Evolutionary conservation across 2,329 filamentous ascomycete species (phyloP).

Genomic region (Neonectria hederae): DNA sequence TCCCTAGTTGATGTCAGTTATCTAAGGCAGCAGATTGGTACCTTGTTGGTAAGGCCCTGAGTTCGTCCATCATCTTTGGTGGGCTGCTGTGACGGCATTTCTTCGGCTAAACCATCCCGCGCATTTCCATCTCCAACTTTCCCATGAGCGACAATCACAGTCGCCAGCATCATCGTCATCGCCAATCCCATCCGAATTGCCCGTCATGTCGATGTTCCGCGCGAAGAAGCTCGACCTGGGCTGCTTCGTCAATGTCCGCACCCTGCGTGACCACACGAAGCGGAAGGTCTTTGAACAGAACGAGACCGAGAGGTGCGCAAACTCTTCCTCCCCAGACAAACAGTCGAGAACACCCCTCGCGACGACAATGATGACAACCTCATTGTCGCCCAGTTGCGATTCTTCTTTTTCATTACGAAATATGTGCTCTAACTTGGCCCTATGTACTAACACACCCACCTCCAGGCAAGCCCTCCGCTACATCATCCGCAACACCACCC

Average conservation of each 20-base stretch:
- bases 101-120: slow-evolving; percentile 25
- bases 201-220: slow-evolving; percentile 83
- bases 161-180: slow-evolving; percentile 28
- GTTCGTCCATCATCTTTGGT: not conserved
- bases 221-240: slow-evolving; percentile 90
- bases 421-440: not conserved
- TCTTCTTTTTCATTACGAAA: too few species aligned
- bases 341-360: not conserved
- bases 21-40: too few species aligned
- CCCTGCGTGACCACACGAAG: slow-evolving; percentile 96
- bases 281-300: slow-evolving; percentile 88
- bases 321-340: slow-evolving; percentile 22
- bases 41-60: not conserved
- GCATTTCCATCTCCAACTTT: slow-evolving; percentile 20
- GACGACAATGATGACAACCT: not conserved
- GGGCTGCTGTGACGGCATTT: slow-evolving; percentile 7
- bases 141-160: slow-evolving; percentile 21
- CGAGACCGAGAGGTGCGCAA: slow-evolving; percentile 83
- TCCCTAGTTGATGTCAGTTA: too few species aligned
- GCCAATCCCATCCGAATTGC: slow-evolving; percentile 22
- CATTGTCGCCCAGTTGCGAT: not conserved
- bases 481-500: slow-evolving; percentile 90
- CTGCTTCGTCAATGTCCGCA: slow-evolving; percentile 85
- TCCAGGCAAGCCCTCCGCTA: slow-evolving; percentile 89
- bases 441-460: slow-evolving; percentile 8